phyloP scores from a whole-genome alignment of 306 rosid genomes.

The Ormosia semicastrata region DNA sequence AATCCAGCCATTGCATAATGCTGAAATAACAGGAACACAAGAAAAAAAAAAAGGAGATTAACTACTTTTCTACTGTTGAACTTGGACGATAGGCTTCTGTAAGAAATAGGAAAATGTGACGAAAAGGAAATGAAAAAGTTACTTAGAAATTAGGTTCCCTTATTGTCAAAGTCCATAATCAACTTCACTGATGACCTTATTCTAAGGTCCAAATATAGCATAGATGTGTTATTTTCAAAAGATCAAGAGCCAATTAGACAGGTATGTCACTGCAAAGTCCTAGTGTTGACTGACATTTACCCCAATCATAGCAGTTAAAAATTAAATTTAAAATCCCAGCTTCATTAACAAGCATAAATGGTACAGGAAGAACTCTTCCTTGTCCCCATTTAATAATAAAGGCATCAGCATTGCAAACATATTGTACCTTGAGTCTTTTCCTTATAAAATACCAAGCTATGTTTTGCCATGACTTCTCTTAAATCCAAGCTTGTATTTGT shows the following conservation, averaged over 20 bases:
- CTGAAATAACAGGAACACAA: conserved; percentile 41
- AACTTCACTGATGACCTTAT: background rate
- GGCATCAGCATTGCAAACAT: background rate
- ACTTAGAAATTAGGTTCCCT: background rate
- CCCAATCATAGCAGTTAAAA: background rate
- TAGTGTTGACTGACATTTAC: background rate
- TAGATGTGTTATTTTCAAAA: background rate
- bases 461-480: background rate
- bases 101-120: conserved; percentile 6
- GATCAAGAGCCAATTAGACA: background rate
- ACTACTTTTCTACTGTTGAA: background rate
- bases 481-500: background rate
- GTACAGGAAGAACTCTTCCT: background rate
- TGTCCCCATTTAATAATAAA: background rate
- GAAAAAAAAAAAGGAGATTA: background rate
- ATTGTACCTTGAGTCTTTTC: background rate
- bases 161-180: background rate
- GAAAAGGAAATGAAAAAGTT: background rate
- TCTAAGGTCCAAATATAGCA: background rate
- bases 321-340: background rate
- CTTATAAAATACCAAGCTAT: background rate
- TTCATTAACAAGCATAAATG: background rate
- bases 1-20: conserved; percentile 88
- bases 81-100: background rate
- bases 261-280: background rate